Conservation (phyloP, 2,329 filamentous ascomycete genomes). For the Fonsecaea monophora region DNA sequence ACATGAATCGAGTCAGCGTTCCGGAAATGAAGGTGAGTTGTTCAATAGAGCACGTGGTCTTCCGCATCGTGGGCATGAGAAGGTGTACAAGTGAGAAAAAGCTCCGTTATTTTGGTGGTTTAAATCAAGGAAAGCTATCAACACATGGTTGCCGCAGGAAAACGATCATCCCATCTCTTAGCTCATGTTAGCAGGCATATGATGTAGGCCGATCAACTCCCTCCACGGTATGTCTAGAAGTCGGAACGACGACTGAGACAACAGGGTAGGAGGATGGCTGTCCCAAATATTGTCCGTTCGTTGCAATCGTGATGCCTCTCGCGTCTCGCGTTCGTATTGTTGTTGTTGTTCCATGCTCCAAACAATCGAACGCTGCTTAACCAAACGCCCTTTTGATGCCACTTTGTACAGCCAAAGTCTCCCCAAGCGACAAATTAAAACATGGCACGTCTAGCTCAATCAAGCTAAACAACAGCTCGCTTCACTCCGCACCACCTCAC, state of each 20-base stretch:
- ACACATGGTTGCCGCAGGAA: constrained; percentile 14
- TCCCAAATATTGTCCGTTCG: constrained; percentile 38
- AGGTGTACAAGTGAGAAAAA: background rate
- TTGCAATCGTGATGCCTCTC: constrained; percentile 40
- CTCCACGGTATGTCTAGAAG: constrained; percentile 18
- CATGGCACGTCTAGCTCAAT: constrained; percentile 7
- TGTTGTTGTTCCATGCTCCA: constrained; percentile 24
- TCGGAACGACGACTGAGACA: constrained; percentile 23
- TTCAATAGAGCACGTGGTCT: background rate
- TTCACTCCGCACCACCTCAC: background rate
- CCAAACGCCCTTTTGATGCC: constrained; percentile 33
- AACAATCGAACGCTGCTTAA: constrained; percentile 35
- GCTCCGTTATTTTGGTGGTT: constrained; percentile 14
- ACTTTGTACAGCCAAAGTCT: constrained; percentile 32
- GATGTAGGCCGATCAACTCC: constrained; percentile 21
- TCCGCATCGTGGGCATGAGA: background rate
- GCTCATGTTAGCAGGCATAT: constrained; percentile 34
- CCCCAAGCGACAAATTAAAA: constrained; percentile 18
- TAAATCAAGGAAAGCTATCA: constrained; percentile 13
- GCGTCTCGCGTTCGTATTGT: constrained; percentile 40
- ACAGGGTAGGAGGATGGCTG: constrained; percentile 19
- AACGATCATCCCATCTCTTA: constrained; percentile 24
- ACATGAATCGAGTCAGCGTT: background rate
- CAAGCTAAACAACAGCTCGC: constrained; percentile 15
- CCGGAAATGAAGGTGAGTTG: background rate